These are phyloP conservation scores for Miscanthus sacchariflorus DNA, from an alignment of 202 grass and related monocot genomes.

Conservation along the genomic window DNA sequence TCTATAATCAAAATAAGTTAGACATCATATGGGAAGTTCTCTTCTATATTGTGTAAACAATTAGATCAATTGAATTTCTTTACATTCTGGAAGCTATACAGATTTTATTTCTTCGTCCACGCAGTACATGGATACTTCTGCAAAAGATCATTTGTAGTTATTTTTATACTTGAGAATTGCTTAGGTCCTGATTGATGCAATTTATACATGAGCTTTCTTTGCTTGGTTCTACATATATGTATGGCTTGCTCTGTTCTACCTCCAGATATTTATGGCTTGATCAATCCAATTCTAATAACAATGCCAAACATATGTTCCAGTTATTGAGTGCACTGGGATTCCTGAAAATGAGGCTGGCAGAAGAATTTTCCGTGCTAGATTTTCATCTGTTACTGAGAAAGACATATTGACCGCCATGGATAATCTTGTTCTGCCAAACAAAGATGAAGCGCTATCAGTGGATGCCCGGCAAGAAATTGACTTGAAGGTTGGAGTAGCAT, in stretches of 20 bases:
- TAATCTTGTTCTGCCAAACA: constrained; percentile 84
- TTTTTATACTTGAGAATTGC: constrained; percentile 27
- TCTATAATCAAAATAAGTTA: constrained; percentile 27
- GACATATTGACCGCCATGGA: constrained; percentile 88
- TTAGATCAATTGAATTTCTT: constrained; percentile 18
- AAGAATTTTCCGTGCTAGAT: constrained; percentile 87
- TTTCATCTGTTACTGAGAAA: constrained; percentile 94
- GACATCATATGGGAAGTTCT: constrained; percentile 19
- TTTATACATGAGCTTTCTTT: constrained; percentile 20
- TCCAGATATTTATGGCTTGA: constrained; percentile 18
- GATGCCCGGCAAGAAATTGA: constrained; percentile 99
- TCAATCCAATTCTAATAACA: constrained; percentile 11
- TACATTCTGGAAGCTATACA: neutral
- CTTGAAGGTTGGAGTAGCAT: constrained; percentile 96
- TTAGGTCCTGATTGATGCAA: constrained; percentile 13
- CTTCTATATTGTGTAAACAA: neutral
- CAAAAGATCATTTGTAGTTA: constrained; percentile 22
- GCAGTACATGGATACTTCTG: neutral
- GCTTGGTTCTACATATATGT: constrained; percentile 1
- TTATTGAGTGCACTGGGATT: constrained; percentile 88
- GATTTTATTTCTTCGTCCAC: neutral
- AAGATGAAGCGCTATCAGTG: constrained; percentile 87
- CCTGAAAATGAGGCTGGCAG: constrained; percentile 80
- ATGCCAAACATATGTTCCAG: constrained; percentile 50
- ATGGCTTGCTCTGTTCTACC: constrained; percentile 5